phyloP scores from a whole-genome alignment of 768 basidiomycete species.

The Termitomyces sp. region DNA sequence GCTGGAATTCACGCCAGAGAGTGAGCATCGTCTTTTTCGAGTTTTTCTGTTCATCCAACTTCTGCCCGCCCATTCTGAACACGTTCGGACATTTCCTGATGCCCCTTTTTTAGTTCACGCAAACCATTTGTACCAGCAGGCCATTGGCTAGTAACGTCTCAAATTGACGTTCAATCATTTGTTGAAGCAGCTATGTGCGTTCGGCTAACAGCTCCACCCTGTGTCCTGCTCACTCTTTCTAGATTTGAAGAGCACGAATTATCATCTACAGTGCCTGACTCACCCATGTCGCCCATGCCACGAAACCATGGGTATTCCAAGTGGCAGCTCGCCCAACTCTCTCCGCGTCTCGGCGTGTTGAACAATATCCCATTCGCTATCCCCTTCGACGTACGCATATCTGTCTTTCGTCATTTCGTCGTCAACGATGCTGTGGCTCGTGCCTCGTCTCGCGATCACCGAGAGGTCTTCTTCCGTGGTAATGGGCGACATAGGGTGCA shows the following conservation, averaged over 20 bases:
- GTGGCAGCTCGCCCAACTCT: slow-evolving; percentile 68
- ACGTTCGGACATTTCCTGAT: background rate
- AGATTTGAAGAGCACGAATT: slow-evolving; percentile 66
- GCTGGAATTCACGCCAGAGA: slow-evolving; percentile 84
- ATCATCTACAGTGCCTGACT: slow-evolving; percentile 16
- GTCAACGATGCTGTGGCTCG: slow-evolving; percentile 44
- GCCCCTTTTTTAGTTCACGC: slow-evolving; percentile 53
- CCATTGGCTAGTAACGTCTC: slow-evolving; percentile 72
- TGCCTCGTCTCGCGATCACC: background rate
- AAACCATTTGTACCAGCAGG: slow-evolving; percentile 75
- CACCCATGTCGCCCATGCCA: background rate
- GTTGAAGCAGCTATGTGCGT: slow-evolving; percentile 82
- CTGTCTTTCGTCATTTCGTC: slow-evolving; percentile 84
- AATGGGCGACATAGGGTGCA: slow-evolving; percentile 32
- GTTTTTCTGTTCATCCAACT: background rate
- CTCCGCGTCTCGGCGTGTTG: slow-evolving; percentile 83
- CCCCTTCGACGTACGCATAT: slow-evolving; percentile 87
- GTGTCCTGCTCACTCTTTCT: background rate
- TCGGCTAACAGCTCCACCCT: background rate
- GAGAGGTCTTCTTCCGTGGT: background rate
- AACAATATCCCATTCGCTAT: slow-evolving; percentile 96
- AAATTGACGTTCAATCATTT: slow-evolving; percentile 52
- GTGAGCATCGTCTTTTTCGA: slow-evolving; percentile 38
- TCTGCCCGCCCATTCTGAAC: background rate
- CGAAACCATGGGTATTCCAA: slow-evolving; percentile 33